Conservation (phyloP, 352 stramenopile species). For the Pythium myriotylum region DNA sequence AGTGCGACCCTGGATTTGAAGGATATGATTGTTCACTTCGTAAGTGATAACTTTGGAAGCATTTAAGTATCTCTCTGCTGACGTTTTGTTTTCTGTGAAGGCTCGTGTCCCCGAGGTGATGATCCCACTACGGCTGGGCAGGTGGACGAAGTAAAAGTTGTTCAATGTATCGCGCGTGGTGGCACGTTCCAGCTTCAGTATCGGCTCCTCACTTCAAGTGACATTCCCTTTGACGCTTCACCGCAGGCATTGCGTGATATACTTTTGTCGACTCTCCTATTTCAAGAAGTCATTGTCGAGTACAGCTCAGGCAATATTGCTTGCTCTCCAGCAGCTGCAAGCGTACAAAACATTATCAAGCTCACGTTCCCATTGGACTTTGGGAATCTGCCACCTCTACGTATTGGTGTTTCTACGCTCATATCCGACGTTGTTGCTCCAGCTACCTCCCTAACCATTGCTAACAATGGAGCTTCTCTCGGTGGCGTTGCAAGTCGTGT, state of each 20-base stretch:
- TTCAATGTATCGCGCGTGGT: constrained; percentile 62
- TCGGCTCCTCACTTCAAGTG: constrained; percentile 42
- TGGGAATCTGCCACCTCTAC: constrained; percentile 50
- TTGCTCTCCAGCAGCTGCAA: constrained; percentile 37
- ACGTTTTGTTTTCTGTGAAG: constrained; percentile 25
- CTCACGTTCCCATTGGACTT: constrained; percentile 58
- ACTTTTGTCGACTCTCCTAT: constrained; percentile 44
- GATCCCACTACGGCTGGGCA: constrained; percentile 81
- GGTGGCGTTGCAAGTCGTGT: constrained; percentile 41
- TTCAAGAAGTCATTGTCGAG: constrained; percentile 54
- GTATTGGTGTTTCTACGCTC: constrained; percentile 29
- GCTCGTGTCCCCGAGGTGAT: constrained; percentile 87
- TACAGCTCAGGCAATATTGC: constrained; percentile 42
- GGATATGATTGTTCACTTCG: constrained; percentile 88
- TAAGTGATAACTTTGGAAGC: no score
- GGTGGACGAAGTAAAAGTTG: constrained; percentile 80
- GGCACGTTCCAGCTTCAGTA: constrained; percentile 71
- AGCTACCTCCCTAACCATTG: constrained; percentile 29
- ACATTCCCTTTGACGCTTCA: constrained; percentile 62
- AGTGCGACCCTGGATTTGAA: constrained; percentile 89
- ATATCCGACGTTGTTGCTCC: constrained; percentile 22
- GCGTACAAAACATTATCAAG: constrained; percentile 47
- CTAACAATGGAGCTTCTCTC: constrained; percentile 48
- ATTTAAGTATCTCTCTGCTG: no score
- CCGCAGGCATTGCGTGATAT: constrained; percentile 50